Percentiles rank a stretch among this genome's conserved stretches.
These are phyloP conservation scores for Wickerhamiella alocasiicola DNA, from an alignment of 805 yeast genomes.

Conservation along the genomic window DNA sequence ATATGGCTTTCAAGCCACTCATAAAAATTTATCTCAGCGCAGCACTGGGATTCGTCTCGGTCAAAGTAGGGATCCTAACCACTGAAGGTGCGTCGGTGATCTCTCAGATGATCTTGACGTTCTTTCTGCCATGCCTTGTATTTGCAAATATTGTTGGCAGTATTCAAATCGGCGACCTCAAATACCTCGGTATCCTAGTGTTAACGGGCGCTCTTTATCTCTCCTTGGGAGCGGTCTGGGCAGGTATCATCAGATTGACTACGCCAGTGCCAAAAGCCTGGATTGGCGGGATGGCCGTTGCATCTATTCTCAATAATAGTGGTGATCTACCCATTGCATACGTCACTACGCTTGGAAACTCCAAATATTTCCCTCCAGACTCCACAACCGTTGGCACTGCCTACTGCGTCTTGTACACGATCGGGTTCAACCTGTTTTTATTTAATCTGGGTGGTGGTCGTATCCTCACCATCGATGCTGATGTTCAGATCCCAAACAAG, in stretches of 20 bases:
- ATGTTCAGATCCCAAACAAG: conserved; percentile 22
- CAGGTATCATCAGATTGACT: conserved; percentile 31
- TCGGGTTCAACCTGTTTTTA: conserved; percentile 52
- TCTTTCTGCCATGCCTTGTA: conserved; percentile 62
- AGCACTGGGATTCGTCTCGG: conserved; percentile 51
- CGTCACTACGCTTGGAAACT: conserved; percentile 47
- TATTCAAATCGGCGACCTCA: conserved; percentile 55
- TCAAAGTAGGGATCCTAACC: conserved; percentile 48
- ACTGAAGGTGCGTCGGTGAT: conserved; percentile 33
- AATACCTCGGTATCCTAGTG: conserved; percentile 53
- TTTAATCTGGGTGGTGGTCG: conserved; percentile 69
- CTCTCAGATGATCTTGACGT: conserved; percentile 54
- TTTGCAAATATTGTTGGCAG: conserved; percentile 60
- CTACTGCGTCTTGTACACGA: conserved; percentile 63
- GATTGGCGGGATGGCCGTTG: conserved; percentile 63
- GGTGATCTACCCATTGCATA: conserved; percentile 82
- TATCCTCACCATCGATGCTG: conserved; percentile 59
- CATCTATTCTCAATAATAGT: conserved; percentile 66
- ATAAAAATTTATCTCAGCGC: conserved; percentile 67
- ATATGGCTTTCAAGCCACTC: conserved; percentile 75
- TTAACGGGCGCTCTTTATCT: conserved; percentile 37
- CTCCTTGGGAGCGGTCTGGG: conserved; percentile 34
- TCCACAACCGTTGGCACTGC: conserved; percentile 72
- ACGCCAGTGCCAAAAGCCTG: conserved; percentile 59
- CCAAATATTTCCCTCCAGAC: conserved; percentile 40